phyloP scores from a whole-genome alignment of 1,284 basidiomycete species.

The Coriolopsis trogii region DNA sequence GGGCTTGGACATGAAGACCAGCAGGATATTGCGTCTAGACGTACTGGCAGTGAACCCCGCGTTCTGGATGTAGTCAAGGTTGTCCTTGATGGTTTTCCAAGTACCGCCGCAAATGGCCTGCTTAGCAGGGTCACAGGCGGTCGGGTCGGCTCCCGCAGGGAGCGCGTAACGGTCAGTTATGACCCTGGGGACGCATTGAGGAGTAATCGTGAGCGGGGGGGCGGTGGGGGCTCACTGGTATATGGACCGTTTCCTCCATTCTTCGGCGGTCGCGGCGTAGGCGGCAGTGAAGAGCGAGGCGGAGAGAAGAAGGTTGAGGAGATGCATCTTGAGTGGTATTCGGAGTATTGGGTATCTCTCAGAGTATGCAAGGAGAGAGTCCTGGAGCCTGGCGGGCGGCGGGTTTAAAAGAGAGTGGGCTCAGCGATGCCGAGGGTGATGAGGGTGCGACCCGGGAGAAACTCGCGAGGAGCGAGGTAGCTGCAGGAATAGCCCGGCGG shows the following conservation, averaged over 20 bases:
- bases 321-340: conserved; percentile 17
- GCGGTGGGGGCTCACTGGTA: conserved; percentile 39
- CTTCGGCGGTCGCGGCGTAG: conserved; percentile 40
- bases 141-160: conserved; percentile 52
- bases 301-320: conserved; percentile 25
- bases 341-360: conserved; percentile 13
- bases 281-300: conserved; percentile 29
- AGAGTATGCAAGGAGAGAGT: conserved; percentile 10
- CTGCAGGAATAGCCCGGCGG: neutral
- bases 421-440: conserved; percentile 15
- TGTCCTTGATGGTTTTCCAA: conserved; percentile 75
- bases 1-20: conserved; percentile 2
- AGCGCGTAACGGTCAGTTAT: conserved; percentile 80
- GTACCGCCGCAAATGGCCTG: conserved; percentile 79
- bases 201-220: neutral
- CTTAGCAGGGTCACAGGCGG: conserved; percentile 55
- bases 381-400: neutral
- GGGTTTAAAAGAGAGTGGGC: conserved; percentile 18
- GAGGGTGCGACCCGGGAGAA: conserved; percentile 3
- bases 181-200: conserved; percentile 44
- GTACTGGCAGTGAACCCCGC: conserved; percentile 78
- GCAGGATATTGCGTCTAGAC: conserved; percentile 38
- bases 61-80: conserved; percentile 79
- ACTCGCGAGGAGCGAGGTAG: conserved; percentile 8
- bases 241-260: conserved; percentile 44